A percentile compares a stretch with the other conserved stretches of the same genome.
Conservation (phyloP, 2,329 filamentous ascomycete genomes). For the Rutstroemia sp. region DNA sequence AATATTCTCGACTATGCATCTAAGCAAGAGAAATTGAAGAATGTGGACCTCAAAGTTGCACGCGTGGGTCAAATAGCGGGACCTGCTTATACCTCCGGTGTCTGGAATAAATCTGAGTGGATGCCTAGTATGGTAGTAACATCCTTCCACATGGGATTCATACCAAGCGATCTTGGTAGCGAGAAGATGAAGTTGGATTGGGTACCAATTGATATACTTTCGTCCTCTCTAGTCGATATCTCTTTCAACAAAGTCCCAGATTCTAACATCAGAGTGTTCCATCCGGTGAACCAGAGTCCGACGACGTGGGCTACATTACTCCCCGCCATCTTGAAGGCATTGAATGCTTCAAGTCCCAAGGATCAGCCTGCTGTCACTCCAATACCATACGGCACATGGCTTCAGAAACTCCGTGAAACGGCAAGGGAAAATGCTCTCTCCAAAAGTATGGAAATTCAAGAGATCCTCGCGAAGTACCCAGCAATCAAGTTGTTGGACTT, state of each 20-base stretch:
- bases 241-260: not conserved
- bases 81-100: not conserved
- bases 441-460: not conserved
- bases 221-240: not conserved
- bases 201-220: conserved; percentile 2
- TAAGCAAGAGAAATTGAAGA: conserved; percentile 19
- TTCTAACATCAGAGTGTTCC: not conserved
- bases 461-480: not conserved
- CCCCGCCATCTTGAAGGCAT: not conserved
- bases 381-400: not conserved
- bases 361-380: not conserved
- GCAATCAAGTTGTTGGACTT: not conserved
- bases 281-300: not conserved
- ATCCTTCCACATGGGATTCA: not conserved
- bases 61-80: conserved; percentile 43
- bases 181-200: conserved; percentile 1
- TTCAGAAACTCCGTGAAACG: not conserved
- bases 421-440: not conserved
- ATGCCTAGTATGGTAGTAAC: not conserved
- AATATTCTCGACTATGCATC: conserved; percentile 36
- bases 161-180: not conserved
- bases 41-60: conserved; percentile 34
- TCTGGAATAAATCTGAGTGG: not conserved
- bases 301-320: not conserved
- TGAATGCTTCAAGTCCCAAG: not conserved